Evolutionary conservation across 257 asterid genomes (phyloP).

Genomic region (Nicotiana paniculata): DNA sequence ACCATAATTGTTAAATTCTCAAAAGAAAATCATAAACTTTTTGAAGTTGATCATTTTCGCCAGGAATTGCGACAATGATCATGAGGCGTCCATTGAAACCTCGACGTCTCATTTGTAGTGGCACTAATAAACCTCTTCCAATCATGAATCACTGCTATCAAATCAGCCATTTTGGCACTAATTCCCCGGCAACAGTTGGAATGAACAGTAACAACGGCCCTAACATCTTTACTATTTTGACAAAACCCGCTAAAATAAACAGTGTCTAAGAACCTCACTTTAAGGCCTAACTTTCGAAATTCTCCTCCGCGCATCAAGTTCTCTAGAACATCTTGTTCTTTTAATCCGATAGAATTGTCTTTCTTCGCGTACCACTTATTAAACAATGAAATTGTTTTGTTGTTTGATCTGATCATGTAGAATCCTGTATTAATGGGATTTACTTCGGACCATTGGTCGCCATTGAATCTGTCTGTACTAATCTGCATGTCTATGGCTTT

Average conservation of each 20-base stretch:
- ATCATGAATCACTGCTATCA: conserved; percentile 30
- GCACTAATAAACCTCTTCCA: conserved; percentile 30
- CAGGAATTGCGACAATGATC: conserved; percentile 23
- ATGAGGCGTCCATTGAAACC: conserved; percentile 29
- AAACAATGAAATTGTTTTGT: conserved; percentile 29
- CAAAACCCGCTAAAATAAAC: conserved; percentile 44
- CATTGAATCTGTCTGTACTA: conserved; percentile 29
- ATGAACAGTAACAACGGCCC: conserved; percentile 35
- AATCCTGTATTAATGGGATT: conserved; percentile 45
- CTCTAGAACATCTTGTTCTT: conserved; percentile 42
- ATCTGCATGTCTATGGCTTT: conserved; percentile 28
- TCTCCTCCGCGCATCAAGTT: conserved; percentile 15
- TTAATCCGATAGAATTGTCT: conserved; percentile 10
- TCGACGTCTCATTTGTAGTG: conserved; percentile 7
- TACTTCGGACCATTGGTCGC: conserved; percentile 13
- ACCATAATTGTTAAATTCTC: background rate
- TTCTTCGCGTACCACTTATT: conserved; percentile 28
- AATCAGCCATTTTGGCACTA: conserved; percentile 35
- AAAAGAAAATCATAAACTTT: too few relatives aligned
- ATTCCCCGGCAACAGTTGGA: conserved; percentile 46
- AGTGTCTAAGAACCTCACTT: conserved; percentile 31
- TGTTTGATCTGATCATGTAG: conserved; percentile 42
- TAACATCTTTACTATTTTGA: conserved; percentile 25
- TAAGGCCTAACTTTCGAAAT: conserved; percentile 19
- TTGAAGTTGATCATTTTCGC: background rate